Percentiles rank a stretch among this genome's conserved stretches.
Evolutionary conservation across 176 grass and related monocot genomes (phyloP).

Genomic region (Juncus inflexus): DNA sequence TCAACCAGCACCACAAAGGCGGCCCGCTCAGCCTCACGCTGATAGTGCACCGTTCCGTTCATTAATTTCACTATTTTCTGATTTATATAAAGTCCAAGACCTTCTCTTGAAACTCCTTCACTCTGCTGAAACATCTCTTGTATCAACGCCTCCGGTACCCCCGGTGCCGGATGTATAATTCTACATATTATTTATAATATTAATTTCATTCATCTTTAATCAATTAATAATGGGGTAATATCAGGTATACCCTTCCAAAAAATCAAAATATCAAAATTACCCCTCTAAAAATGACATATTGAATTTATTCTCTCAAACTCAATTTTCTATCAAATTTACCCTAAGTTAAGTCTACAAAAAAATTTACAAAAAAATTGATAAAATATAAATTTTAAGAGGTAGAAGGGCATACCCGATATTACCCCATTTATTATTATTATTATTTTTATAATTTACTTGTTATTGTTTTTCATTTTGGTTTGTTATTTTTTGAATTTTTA

Average conservation of each 20-base stretch:
- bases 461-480: too few species aligned
- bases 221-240: too few species aligned
- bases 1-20: slow-evolving; percentile 77
- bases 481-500: too few species aligned
- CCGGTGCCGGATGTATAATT: slow-evolving; percentile 77
- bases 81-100: slow-evolving; percentile 73
- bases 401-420: too few species aligned
- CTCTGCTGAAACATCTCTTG: slow-evolving; percentile 84
- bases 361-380: slow-evolving; percentile 2
- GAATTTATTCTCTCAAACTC: too few species aligned
- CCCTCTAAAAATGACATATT: too few species aligned
- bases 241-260: too few species aligned
- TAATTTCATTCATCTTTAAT: too few species aligned
- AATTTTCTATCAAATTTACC: too few species aligned
- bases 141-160: slow-evolving; percentile 70
- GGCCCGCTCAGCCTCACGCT: slow-evolving; percentile 68
- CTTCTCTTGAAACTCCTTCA: slow-evolving; percentile 59
- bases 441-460: too few species aligned
- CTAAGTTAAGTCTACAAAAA: neutral
- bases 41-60: slow-evolving; percentile 77
- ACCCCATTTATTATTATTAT: too few species aligned
- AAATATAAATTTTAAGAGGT: neutral
- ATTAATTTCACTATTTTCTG: slow-evolving; percentile 88
- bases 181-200: slow-evolving; percentile 32
- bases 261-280: too few species aligned